Evolutionary conservation across 2,329 filamentous ascomycete species (phyloP).

Genomic region (Periglandula ipomoeae): DNA sequence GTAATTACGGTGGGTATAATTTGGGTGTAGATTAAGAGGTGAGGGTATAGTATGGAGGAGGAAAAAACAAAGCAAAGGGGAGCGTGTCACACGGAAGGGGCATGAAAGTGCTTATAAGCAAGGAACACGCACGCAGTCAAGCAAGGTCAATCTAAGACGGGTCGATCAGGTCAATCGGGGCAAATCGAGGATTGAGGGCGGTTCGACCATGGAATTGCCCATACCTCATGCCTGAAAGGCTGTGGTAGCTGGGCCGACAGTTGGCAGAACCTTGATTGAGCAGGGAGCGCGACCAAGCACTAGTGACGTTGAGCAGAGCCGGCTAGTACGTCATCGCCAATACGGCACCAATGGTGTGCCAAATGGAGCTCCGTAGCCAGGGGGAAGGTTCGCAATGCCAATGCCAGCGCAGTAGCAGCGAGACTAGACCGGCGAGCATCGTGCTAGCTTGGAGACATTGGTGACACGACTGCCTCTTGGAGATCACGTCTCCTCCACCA

Average conservation of each 20-base stretch:
- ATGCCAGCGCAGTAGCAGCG: neutral
- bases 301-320: slow-evolving; percentile 25
- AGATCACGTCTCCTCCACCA: neutral
- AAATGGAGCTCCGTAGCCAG: slow-evolving; percentile 6
- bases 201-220: neutral
- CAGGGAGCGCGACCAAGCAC: slow-evolving; percentile 7
- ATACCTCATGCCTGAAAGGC: neutral
- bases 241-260: slow-evolving; percentile 1
- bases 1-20: slow-evolving; percentile 15
- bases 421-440: neutral
- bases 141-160: neutral
- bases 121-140: neutral
- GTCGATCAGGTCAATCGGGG: neutral
- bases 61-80: slow-evolving; percentile 7
- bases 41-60: slow-evolving; percentile 9
- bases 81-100: neutral
- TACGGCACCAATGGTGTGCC: slow-evolving; percentile 6
- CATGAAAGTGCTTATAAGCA: slow-evolving; percentile 5
- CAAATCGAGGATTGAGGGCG: neutral
- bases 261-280: slow-evolving; percentile 13
- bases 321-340: slow-evolving; percentile 24
- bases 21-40: slow-evolving; percentile 6
- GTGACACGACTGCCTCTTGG: neutral
- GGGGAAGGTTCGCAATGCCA: neutral
- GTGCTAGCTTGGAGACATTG: neutral